phyloP scores from a whole-genome alignment of 345 rosid genomes.

The Eucalyptus rudis region DNA sequence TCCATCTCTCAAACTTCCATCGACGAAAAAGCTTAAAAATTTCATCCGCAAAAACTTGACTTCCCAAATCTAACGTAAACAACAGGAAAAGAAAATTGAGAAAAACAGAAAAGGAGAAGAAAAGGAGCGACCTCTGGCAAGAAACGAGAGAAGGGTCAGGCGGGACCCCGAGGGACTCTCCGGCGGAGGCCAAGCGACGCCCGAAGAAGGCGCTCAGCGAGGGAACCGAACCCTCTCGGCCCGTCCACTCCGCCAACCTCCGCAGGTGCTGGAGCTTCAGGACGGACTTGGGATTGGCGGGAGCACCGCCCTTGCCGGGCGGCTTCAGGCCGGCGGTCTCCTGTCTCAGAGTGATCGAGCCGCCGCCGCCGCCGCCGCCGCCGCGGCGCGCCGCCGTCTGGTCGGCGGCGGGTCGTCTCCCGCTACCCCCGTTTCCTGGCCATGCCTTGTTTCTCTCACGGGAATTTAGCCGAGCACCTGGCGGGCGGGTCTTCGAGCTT shows the following conservation, averaged over 20 bases:
- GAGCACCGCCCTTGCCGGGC: not conserved
- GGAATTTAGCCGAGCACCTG: not conserved
- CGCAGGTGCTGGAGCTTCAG: constrained; percentile 59
- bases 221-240: constrained; percentile 37
- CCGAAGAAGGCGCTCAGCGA: constrained; percentile 56
- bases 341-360: constrained; percentile 13
- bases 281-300: constrained; percentile 20
- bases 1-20: not conserved
- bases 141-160: constrained; percentile 36
- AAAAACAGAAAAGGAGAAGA: not conserved
- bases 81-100: not conserved
- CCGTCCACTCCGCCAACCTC: constrained; percentile 60
- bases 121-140: constrained; percentile 34
- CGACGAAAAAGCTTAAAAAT: not conserved
- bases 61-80: not conserved
- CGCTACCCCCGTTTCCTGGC: not conserved
- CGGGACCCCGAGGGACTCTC: constrained; percentile 23
- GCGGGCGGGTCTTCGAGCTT: not conserved
- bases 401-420: not conserved
- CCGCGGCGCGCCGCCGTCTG: not conserved
- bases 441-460: not conserved
- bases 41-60: not conserved
- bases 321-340: constrained; percentile 22
- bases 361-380: not conserved
- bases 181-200: constrained; percentile 38